Percentiles rank a stretch among this genome's conserved stretches.
These are phyloP conservation scores for Castanopsis chinensis DNA, from an alignment of 306 rosid genomes.

Conservation along the genomic window DNA sequence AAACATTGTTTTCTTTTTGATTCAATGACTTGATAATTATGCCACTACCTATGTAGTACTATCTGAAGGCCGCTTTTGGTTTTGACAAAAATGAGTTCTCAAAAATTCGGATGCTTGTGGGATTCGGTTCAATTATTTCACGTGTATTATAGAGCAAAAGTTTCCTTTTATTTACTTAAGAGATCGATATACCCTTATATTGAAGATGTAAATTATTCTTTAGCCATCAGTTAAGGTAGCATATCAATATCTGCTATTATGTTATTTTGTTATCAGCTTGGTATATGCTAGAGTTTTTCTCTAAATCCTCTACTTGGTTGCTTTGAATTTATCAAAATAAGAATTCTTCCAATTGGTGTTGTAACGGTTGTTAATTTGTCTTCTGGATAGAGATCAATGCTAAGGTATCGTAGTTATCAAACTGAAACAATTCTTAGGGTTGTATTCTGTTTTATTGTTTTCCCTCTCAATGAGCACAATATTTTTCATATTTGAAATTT, in stretches of 20 bases:
- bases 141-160: conserved; percentile 16
- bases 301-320: not conserved
- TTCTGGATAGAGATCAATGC: too few species aligned
- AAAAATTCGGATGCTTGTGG: conserved; percentile 67
- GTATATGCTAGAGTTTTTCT: not conserved
- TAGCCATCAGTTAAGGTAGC: not conserved
- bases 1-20: not conserved
- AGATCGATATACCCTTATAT: not conserved
- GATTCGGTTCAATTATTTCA: conserved; percentile 72
- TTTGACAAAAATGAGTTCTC: conserved; percentile 77
- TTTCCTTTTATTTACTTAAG: not conserved
- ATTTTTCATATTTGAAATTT: too few species aligned
- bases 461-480: too few species aligned
- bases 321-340: not conserved
- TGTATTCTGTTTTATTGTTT: too few species aligned
- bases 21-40: conserved; percentile 19
- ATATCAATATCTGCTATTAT: not conserved
- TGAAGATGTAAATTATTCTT: not conserved
- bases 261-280: not conserved
- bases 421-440: not conserved
- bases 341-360: not conserved
- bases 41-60: conserved; percentile 55
- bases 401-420: not conserved
- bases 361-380: too few species aligned
- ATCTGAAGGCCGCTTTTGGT: conserved; percentile 73